Evolutionary conservation across 768 basidiomycete genomes (phyloP).

Genomic region (Auricularia cornea): DNA sequence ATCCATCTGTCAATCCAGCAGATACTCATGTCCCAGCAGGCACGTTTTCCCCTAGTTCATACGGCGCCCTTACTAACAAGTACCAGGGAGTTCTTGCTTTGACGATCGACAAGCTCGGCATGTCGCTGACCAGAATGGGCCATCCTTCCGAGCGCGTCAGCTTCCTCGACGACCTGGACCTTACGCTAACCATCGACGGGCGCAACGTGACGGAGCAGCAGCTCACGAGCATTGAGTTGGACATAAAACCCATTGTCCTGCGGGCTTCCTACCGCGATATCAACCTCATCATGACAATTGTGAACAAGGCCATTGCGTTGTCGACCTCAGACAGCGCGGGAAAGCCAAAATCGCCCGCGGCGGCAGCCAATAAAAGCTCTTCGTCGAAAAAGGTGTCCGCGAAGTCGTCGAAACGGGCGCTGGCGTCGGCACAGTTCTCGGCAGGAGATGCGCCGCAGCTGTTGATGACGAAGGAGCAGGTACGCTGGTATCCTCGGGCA

Average conservation of each 20-base stretch:
- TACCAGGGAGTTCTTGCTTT: conserved; percentile 70
- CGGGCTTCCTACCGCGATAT: conserved; percentile 95
- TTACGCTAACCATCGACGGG: conserved; percentile 81
- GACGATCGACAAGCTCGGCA: conserved; percentile 73
- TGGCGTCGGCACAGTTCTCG: conserved; percentile 7
- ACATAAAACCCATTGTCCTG: conserved; percentile 75
- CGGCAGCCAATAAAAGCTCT: neutral
- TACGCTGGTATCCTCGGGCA: no score
- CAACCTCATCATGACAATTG: conserved; percentile 74
- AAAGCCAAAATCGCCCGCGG: neutral
- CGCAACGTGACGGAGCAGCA: conserved; percentile 57
- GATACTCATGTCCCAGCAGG: conserved; percentile 87
- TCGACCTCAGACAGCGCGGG: conserved; percentile 27
- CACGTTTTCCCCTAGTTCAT: conserved; percentile 17
- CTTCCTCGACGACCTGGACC: conserved; percentile 87
- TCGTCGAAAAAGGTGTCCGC: conserved; percentile 4
- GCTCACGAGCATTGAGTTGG: conserved; percentile 77
- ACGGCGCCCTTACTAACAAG: neutral
- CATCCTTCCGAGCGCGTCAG: conserved; percentile 72
- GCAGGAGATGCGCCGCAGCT: conserved; percentile 31
- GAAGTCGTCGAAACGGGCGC: conserved; percentile 10
- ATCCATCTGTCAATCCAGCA: conserved; percentile 80
- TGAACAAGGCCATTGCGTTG: conserved; percentile 80
- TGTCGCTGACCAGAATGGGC: conserved; percentile 91
- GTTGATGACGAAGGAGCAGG: conserved; percentile 76